These are phyloP conservation scores for Fusarium buharicum DNA, from an alignment of 2,329 filamentous ascomycete genomes.

Conservation along the genomic window DNA sequence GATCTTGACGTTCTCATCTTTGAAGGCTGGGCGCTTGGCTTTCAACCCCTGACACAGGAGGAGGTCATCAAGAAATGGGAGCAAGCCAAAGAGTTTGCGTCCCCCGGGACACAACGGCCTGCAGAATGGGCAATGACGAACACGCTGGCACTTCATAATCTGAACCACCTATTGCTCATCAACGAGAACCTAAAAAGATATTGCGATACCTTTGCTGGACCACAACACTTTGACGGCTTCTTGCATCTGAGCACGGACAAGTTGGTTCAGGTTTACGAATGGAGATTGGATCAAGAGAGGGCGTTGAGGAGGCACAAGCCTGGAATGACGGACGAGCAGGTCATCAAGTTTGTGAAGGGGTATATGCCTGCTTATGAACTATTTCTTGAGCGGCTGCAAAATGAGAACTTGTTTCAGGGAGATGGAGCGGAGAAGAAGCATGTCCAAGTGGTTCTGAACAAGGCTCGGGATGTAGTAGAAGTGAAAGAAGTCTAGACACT, in stretches of 20 bases:
- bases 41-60: constrained; percentile 25
- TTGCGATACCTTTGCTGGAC: constrained; percentile 29
- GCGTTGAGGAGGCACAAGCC: constrained; percentile 35
- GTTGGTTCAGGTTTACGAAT: constrained; percentile 39
- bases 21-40: constrained; percentile 43
- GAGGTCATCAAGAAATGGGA: constrained; percentile 36
- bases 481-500: too few species aligned
- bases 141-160: constrained; percentile 33
- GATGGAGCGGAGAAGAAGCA: constrained; percentile 22
- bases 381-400: constrained; percentile 34
- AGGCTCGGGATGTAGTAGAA: constrained; percentile 17
- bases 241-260: constrained; percentile 42
- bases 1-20: constrained; percentile 41
- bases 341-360: constrained; percentile 39
- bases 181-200: constrained; percentile 41
- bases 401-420: constrained; percentile 28
- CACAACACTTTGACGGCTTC: constrained; percentile 35
- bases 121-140: constrained; percentile 11
- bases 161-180: constrained; percentile 35
- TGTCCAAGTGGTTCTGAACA: constrained; percentile 12
- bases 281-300: constrained; percentile 36
- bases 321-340: constrained; percentile 42
- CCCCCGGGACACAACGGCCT: neutral
- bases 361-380: constrained; percentile 45
- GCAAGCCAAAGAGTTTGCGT: constrained; percentile 3